Evolutionary conservation across 2,329 filamentous ascomycete genomes (phyloP).

Genomic region (Verticillium longisporum): DNA sequence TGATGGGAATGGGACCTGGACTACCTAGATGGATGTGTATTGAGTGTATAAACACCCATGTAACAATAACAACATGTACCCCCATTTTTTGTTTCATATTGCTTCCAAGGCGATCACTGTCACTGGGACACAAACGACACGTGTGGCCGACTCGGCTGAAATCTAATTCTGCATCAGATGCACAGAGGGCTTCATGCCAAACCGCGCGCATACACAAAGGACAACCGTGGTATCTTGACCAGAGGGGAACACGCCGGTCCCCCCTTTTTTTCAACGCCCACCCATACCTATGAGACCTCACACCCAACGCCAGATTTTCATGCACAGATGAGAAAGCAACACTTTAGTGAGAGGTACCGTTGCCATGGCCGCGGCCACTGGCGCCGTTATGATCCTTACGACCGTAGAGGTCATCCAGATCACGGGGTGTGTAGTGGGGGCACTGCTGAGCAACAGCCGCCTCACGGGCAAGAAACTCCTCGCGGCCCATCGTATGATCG

Average conservation of each 20-base stretch:
- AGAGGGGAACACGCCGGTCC: background rate
- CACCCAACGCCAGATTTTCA: background rate
- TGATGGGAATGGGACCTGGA: background rate
- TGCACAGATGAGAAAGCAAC: background rate
- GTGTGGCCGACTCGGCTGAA: background rate
- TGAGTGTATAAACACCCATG: slow-evolving; percentile 23
- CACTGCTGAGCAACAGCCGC: slow-evolving; percentile 15
- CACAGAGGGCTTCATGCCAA: background rate
- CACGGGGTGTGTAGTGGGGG: slow-evolving; percentile 1
- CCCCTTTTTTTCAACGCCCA: background rate
- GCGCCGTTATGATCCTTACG: background rate
- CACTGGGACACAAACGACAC: background rate
- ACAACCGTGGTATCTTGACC: background rate
- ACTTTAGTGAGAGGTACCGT: background rate
- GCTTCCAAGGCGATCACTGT: background rate
- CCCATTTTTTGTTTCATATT: background rate
- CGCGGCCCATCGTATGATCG: slow-evolving; percentile 68
- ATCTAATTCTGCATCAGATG: background rate
- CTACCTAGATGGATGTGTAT: slow-evolving; percentile 8
- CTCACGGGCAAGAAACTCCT: slow-evolving; percentile 56
- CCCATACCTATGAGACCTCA: background rate
- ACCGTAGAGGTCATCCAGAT: background rate
- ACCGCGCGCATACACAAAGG: background rate
- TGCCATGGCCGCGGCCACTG: background rate
- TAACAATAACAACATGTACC: slow-evolving; percentile 17